phyloP scores from a whole-genome alignment of 805 yeast species.

The Barnettozyma salicaria region DNA sequence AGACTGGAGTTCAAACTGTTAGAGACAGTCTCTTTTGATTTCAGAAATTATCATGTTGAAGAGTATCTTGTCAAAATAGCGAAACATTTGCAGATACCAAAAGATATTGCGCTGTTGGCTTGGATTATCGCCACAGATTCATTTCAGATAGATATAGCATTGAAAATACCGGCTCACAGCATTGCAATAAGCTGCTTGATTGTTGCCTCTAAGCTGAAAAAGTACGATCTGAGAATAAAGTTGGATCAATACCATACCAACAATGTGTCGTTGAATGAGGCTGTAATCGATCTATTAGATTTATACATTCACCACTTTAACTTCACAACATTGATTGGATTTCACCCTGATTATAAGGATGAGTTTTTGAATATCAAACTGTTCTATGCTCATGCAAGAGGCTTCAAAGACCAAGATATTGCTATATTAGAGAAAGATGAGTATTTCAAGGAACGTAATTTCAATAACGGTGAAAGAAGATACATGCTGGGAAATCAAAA shows the following conservation, averaged over 20 bases:
- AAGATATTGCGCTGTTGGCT: constrained; percentile 46
- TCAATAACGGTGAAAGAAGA: constrained; percentile 40
- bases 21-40: constrained; percentile 77
- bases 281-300: constrained; percentile 52
- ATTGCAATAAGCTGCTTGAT: constrained; percentile 64
- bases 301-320: constrained; percentile 54
- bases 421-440: constrained; percentile 37
- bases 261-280: constrained; percentile 35
- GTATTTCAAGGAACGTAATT: constrained; percentile 34
- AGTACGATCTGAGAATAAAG: constrained; percentile 22
- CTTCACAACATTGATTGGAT: constrained; percentile 41
- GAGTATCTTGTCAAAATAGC: constrained; percentile 57
- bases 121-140: constrained; percentile 79
- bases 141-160: constrained; percentile 58
- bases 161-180: constrained; percentile 70
- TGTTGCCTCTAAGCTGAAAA: constrained; percentile 47
- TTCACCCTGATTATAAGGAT: constrained; percentile 31
- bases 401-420: constrained; percentile 25
- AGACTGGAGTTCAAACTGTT: constrained; percentile 63
- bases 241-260: constrained; percentile 13
- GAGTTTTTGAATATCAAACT: constrained; percentile 39
- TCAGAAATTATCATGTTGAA: constrained; percentile 63
- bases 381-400: constrained; percentile 34
- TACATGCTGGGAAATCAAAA: constrained; percentile 48
- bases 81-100: constrained; percentile 41